Evolutionary conservation across 352 stramenopile species (phyloP), one percentile per base, ranked within the genome.

Genomic region (Phytophthora capsici): DNA sequence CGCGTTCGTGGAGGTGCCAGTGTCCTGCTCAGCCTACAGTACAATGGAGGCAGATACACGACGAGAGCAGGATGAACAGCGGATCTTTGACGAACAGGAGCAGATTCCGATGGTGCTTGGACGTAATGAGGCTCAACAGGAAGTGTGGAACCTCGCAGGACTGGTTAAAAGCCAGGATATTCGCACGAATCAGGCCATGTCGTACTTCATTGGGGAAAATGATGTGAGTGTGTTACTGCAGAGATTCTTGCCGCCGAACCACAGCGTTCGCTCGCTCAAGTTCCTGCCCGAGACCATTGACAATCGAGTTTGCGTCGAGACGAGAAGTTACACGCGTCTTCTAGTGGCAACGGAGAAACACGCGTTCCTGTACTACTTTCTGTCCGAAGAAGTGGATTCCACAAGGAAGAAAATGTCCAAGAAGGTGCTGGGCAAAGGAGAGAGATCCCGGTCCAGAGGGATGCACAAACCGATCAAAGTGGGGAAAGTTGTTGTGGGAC

Each of bases 221-320:
- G 80, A 91, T 43, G 77, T 93, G n/a, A 76, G 74, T 7, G 78
- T 94, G 43, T 73, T 94, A 36, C 53, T 95, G 32, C 87, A 82
- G 37, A 80, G 85, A 37, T 95, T 84, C 51, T 56, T 94, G 23
- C 87, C 87, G 9, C 82, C 84, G 14, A 93, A 91, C 57, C 84
- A 94, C 55, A 73, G 79, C 23, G 73, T 93, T n/a, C 68, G 69
- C 17, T 82, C 68, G 25, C 73, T 95, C 8, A 76, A 80, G 47
- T 95, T 95, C 52, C 52, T 95, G 5, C 85, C 87, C 4, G 85
- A 95, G 53, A 94, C 85, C 5, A 91, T 95, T 46, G 87, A 93
- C 69, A 90, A 92, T 46, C 77, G 81, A 23, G 68, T 88, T n/a
- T 87, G 80, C 13, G 75, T 90, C 16, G 85, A 95, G 38, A 77